These are phyloP conservation scores for Xylaria sp. DNA, from an alignment of 2,329 filamentous ascomycete genomes.

Conservation along the genomic window DNA sequence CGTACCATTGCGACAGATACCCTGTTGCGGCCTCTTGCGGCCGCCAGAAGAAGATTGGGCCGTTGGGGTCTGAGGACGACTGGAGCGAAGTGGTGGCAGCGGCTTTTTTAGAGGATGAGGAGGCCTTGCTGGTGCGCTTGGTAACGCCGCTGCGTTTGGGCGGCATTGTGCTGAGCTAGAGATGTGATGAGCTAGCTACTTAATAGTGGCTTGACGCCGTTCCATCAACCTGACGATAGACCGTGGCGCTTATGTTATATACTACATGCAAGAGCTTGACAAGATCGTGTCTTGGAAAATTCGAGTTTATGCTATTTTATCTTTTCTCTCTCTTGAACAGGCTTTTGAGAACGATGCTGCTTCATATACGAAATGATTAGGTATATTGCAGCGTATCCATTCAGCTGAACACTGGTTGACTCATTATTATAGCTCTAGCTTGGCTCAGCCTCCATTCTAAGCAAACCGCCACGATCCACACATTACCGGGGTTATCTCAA, in stretches of 20 bases:
- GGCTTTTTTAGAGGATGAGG: not conserved
- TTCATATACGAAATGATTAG: not conserved
- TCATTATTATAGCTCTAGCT: not conserved
- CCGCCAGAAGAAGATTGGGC: conserved; percentile 40
- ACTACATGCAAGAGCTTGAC: not conserved
- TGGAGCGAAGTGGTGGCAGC: not conserved
- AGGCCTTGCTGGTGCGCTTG: not conserved
- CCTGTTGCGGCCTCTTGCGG: conserved; percentile 30
- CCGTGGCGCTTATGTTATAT: not conserved
- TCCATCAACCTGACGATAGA: not conserved
- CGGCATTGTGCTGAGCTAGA: conserved; percentile 18
- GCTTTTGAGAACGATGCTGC: not conserved
- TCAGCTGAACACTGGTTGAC: conserved; percentile 18
- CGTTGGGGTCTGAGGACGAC: not conserved
- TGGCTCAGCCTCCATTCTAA: not conserved
- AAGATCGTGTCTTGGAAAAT: not conserved
- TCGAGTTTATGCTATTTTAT: not conserved
- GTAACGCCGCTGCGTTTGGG: conserved; percentile 17
- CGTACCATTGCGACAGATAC: conserved; percentile 41
- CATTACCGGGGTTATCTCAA: not conserved
- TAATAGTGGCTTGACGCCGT: not conserved
- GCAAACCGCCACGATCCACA: not conserved
- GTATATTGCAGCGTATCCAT: not conserved
- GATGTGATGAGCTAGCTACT: too few species aligned
- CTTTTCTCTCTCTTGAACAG: not conserved